Conservation (phyloP, 2,329 filamentous ascomycete genomes). For the Scopulariopsis brevicaulis region DNA sequence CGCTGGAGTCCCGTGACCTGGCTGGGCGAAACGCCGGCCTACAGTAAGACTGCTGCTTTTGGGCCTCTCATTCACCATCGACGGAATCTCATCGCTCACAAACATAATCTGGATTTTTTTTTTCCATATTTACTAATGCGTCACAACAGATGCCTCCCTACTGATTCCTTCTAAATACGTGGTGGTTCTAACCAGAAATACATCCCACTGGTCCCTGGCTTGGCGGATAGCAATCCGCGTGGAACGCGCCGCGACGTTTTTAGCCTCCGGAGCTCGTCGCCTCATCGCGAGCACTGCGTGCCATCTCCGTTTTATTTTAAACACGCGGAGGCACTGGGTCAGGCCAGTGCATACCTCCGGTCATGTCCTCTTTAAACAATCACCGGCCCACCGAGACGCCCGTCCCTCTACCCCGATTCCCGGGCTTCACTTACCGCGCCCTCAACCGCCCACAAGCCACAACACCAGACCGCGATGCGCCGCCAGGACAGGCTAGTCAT, state of each 20-base stretch:
- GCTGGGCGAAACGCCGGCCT: too few relatives aligned
- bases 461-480: neutral
- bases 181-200: too few relatives aligned
- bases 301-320: neutral
- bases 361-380: neutral
- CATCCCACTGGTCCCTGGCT: too few relatives aligned
- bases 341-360: neutral
- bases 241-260: neutral
- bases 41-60: too few relatives aligned
- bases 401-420: neutral
- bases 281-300: neutral
- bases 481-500: neutral
- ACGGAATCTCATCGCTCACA: too few relatives aligned
- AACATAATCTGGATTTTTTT: too few relatives aligned
- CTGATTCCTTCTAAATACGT: too few relatives aligned
- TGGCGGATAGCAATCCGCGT: too few relatives aligned
- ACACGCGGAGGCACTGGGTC: neutral
- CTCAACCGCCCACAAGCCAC: neutral
- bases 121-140: too few relatives aligned
- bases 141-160: too few relatives aligned
- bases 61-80: too few relatives aligned
- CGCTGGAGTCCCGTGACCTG: neutral
- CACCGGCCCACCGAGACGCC: neutral
- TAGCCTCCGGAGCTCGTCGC: neutral
- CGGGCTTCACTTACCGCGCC: neutral